phyloP scores from a whole-genome alignment of 768 basidiomycete species.

The Leccinum aurantiacum region DNA sequence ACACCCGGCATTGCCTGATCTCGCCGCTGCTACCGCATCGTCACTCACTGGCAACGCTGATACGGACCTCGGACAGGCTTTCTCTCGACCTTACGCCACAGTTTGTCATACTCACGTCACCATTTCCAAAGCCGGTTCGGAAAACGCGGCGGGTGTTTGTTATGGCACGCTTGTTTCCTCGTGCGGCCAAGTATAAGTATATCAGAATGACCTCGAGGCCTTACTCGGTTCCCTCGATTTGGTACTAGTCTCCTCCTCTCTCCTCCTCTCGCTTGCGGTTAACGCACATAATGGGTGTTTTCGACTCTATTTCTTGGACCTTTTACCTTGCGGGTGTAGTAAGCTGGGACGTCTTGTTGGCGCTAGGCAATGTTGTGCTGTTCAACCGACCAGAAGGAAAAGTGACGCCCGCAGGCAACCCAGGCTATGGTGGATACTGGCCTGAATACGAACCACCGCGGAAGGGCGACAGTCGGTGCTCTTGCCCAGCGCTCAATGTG shows the following conservation, averaged over 20 bases:
- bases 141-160: neutral
- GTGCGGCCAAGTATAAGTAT: constrained; percentile 1
- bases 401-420: constrained; percentile 54
- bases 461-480: constrained; percentile 66
- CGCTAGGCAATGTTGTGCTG: constrained; percentile 20
- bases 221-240: neutral
- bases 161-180: neutral
- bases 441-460: constrained; percentile 60
- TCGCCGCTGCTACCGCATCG: too few relatives aligned
- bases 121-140: neutral
- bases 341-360: constrained; percentile 22
- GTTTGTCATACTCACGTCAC: neutral
- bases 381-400: constrained; percentile 41
- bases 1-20: neutral
- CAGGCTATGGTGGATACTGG: constrained; percentile 67
- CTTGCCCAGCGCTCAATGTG: constrained; percentile 76
- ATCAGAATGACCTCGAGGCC: neutral
- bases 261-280: neutral
- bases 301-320: constrained; percentile 8
- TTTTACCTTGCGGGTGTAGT: constrained; percentile 13
- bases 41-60: neutral
- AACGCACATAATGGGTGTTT: constrained; percentile 13
- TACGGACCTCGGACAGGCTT: neutral
- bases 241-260: constrained; percentile 26
- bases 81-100: neutral